Base-by-base conservation (phyloP, 805 yeast genomes). In the Zygotorulaspora chibaensis region DNA sequence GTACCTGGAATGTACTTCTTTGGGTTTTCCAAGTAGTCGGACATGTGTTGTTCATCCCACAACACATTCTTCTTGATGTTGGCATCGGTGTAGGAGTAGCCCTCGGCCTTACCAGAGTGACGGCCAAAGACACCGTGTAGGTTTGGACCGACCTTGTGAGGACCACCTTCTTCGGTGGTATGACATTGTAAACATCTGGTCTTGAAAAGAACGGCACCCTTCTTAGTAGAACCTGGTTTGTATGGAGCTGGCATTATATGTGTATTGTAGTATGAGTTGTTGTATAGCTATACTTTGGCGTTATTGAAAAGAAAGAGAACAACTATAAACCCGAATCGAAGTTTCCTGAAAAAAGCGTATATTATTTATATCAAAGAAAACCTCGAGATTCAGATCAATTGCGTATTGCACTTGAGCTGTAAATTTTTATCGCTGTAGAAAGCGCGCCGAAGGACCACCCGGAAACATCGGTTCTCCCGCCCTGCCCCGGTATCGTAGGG, bases 1-100 rank as follows among this genome's bases (percentile, higher is more conserved):
- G 98, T 93, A 74, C 99, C 99, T 70, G 99, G 99, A 62, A 93
- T 89, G 80, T 89, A 93, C 79, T 93, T 93, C 95, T 93, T 93
- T 77, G 99, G 99, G 87, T 93, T 93, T 76, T 86, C 95, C 74
- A 93, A 82, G 84, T 93, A 93, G 72, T 87, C 96, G 62, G 84
- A 79, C 85, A 93, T 80, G 71, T 88, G 80, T 69, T 89, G 89
- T 67, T 82, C 89, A 58, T 66, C 61, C 99, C 99, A 93, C 50
- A 62, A 61, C 54, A 93, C 95, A 68, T 89, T 95, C 76, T 89
- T 89, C 78, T 84, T 84, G 81, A 87, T 87, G 87, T 91, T 91
- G 70, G 99, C 98, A 61, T 93, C 99, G 48, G 98, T 89, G 83
- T 87, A 93, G 42, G 96, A 84, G 82, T 75, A 93, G 58, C 98